Evolutionary conservation across 768 basidiomycete genomes (phyloP).

Genomic region (Suillus subalutaceus): DNA sequence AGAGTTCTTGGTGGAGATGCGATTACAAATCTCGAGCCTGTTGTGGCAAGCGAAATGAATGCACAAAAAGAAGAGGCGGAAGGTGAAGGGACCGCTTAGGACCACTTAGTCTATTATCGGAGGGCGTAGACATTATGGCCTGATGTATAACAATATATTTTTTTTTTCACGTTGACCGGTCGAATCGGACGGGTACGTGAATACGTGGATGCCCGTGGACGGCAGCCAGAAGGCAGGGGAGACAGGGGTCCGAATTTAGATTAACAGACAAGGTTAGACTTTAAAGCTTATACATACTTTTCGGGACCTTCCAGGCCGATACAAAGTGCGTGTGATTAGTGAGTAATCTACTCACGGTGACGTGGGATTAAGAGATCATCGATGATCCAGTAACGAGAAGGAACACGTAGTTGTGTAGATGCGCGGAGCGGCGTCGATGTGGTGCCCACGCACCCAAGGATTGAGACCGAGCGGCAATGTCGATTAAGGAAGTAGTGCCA

Average conservation of each 20-base stretch:
- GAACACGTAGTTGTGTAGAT: neutral
- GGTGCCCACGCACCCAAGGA: neutral
- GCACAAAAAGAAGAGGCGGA: slow-evolving; percentile 1
- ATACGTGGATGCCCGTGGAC: neutral
- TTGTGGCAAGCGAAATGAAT: neutral
- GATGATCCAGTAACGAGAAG: slow-evolving; percentile 1
- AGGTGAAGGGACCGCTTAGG: neutral
- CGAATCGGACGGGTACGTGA: neutral
- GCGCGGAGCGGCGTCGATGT: neutral
- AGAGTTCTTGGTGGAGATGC: slow-evolving; percentile 88
- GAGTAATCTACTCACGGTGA: neutral
- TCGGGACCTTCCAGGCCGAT: neutral
- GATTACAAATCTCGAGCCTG: slow-evolving; percentile 70
- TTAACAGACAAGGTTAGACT: slow-evolving; percentile 1
- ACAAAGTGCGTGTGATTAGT: slow-evolving; percentile 6
- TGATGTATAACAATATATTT: slow-evolving; percentile 9
- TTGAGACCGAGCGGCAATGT: neutral
- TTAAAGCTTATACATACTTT: neutral
- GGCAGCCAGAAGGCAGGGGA: neutral
- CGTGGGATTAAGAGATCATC: neutral
- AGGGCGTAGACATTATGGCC: slow-evolving; percentile 3
- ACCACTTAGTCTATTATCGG: slow-evolving; percentile 4
- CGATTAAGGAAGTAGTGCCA: neutral
- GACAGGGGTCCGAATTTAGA: neutral
- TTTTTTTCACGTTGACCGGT: neutral